A percentile compares a stretch with the other conserved stretches of the same genome.
Evolutionary conservation across 805 yeast genomes (phyloP).

Genomic region (Kodamaea restingae): DNA sequence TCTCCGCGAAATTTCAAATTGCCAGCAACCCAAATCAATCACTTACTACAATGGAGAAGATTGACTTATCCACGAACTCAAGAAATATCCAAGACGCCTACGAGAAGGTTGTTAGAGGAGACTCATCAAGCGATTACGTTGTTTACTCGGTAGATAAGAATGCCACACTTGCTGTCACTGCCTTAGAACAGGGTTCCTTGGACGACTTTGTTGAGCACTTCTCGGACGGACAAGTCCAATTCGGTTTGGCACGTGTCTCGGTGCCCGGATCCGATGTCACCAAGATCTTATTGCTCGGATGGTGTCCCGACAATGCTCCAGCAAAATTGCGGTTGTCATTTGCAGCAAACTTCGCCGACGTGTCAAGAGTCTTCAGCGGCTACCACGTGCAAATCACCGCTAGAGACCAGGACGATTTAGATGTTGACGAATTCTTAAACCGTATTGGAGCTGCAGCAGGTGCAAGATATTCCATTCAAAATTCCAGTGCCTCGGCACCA

Average conservation of each 20-base stretch:
- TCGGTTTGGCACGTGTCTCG: conserved; percentile 80
- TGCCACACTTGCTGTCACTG: conserved; percentile 44
- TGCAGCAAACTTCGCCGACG: conserved; percentile 73
- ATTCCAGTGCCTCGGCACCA: conserved; percentile 11
- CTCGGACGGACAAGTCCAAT: conserved; percentile 84
- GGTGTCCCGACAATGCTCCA: conserved; percentile 98
- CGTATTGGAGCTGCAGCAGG: conserved; percentile 91
- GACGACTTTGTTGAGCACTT: conserved; percentile 76
- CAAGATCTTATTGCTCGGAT: conserved; percentile 81
- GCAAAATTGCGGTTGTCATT: conserved; percentile 67
- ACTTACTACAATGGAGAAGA: conserved; percentile 43
- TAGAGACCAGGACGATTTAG: conserved; percentile 87
- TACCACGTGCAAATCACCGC: conserved; percentile 97
- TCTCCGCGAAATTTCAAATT: conserved; percentile 3
- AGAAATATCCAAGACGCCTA: conserved; percentile 71
- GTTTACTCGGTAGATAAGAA: conserved; percentile 71
- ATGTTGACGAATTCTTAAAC: conserved; percentile 66
- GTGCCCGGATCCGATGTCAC: conserved; percentile 90
- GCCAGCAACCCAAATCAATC: conserved; percentile 5
- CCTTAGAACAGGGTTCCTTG: conserved; percentile 61
- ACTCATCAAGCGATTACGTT: conserved; percentile 65
- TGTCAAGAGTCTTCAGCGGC: conserved; percentile 65
- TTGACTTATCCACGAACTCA: conserved; percentile 65
- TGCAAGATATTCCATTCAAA: conserved; percentile 79
- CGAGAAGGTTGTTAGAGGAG: conserved; percentile 75